Evolutionary conservation across 306 rosid genomes (phyloP), one percentile per base, ranked within the genome.

Genomic region (Rosa lucieae): DNA sequence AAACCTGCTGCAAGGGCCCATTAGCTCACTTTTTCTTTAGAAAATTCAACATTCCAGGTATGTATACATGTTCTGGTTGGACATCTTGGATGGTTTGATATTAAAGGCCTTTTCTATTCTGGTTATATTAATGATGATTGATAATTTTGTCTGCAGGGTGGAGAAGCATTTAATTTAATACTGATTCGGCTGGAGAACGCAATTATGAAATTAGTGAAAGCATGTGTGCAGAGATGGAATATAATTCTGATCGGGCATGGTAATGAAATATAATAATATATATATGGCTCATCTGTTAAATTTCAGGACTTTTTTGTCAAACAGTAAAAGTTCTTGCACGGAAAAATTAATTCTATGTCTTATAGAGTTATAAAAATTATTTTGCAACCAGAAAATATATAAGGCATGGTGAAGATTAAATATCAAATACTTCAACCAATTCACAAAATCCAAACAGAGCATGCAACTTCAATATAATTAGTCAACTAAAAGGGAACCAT

Each of bases 201-300:
- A 85, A 84, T 72, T 85, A 89, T 48, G 99, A 95, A 85, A 95
- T 95, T 74, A 89, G 90, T 75, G 99, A 95, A 86, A 91, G 92
- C 82, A 92, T 95, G 99, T 96, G 94, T 20, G 58, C 44, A 76
- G 97, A 95, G 93, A 95, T 95, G 98, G 99, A 95, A 84, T 91
- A 91, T n/a, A 72, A 95, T 82, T 90, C 97, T 68, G 99, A 95
- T 70, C 94, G 98, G 73, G 97, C 99, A 78, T 95, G 99, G 99
- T 95, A 91, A 87, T 75, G 76, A 84, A 46, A 71, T 81, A 72
- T 20, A 44, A 23, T 55, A 8, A n/a, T 55, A 61, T 61, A 12
- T 63, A 51, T 35, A 48, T 55, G 56, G 40, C 51, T 70, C 37
- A 47, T 81, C 44, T n/a, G n/a, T n/a, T n/a, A 35, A 69, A 68